These are phyloP conservation scores for Plasmodium malariae DNA, from an alignment of 169 alveolate genomes.

Conservation along the genomic window DNA sequence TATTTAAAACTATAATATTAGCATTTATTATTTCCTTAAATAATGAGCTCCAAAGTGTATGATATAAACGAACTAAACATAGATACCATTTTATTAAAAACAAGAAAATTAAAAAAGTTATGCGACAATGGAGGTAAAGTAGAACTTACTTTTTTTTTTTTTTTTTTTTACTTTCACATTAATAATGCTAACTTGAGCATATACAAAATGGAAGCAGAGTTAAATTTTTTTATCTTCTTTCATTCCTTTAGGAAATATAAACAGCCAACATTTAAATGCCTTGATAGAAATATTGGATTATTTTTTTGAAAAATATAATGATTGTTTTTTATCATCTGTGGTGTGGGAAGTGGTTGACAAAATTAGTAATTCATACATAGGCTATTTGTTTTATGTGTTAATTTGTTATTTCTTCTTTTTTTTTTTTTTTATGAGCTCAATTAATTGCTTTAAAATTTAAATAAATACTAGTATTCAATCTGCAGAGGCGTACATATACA, in stretches of 20 bases:
- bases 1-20: background rate
- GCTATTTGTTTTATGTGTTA: background rate
- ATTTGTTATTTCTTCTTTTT: background rate
- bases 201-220: too few relatives aligned
- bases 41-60: constrained; percentile 40
- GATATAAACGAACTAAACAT: constrained; percentile 43
- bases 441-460: background rate
- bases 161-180: background rate
- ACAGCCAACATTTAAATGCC: constrained; percentile 55
- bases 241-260: constrained; percentile 25
- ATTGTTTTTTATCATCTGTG: constrained; percentile 57
- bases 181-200: background rate
- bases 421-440: too few relatives aligned
- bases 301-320: constrained; percentile 66
- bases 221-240: background rate
- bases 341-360: constrained; percentile 77
- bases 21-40: constrained; percentile 6
- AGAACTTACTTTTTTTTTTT: background rate
- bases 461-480: background rate
- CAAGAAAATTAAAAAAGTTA: constrained; percentile 52
- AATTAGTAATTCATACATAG: constrained; percentile 60
- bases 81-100: constrained; percentile 73
- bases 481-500: too few relatives aligned
- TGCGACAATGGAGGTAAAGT: constrained; percentile 60
- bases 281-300: constrained; percentile 65